phyloP scores from a whole-genome alignment of 2,329 filamentous ascomycete genomes.

The Trichophyton schoenleinii region DNA sequence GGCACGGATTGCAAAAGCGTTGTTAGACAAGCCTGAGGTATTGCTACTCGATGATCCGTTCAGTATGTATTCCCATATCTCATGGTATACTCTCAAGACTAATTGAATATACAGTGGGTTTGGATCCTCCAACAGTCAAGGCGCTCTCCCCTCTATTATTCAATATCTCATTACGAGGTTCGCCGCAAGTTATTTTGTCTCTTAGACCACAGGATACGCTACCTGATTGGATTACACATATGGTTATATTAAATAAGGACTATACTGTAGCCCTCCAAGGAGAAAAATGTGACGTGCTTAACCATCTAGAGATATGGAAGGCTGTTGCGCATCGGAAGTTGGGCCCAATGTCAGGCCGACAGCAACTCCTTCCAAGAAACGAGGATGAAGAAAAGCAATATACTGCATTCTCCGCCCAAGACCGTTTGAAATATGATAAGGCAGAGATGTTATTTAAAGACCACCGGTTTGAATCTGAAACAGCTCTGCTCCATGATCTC shows the following conservation, averaged over 20 bases:
- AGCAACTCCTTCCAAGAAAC: slow-evolving; percentile 18
- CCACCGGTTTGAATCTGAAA: slow-evolving; percentile 14
- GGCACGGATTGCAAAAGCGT: slow-evolving; percentile 73
- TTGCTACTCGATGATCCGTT: slow-evolving; percentile 87
- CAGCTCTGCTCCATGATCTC: slow-evolving; percentile 9
- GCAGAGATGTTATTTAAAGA: slow-evolving; percentile 4
- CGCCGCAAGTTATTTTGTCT: slow-evolving; percentile 62
- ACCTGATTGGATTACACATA: slow-evolving; percentile 80
- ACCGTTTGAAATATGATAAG: slow-evolving; percentile 10
- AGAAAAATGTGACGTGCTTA: slow-evolving; percentile 49
- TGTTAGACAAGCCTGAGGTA: slow-evolving; percentile 67
- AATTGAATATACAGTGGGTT: slow-evolving; percentile 48
- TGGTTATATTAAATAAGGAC: slow-evolving; percentile 58
- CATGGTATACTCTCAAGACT: slow-evolving; percentile 5
- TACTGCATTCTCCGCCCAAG: slow-evolving; percentile 8
- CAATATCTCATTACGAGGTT: slow-evolving; percentile 51
- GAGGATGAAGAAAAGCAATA: slow-evolving; percentile 6
- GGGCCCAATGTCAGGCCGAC: slow-evolving; percentile 14
- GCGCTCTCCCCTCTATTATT: slow-evolving; percentile 59
- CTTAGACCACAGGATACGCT: slow-evolving; percentile 75
- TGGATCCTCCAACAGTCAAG: slow-evolving; percentile 71
- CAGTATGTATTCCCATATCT: slow-evolving; percentile 36
- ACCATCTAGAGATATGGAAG: slow-evolving; percentile 21
- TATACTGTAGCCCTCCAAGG: slow-evolving; percentile 56
- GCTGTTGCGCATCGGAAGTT: slow-evolving; percentile 11